Percentiles rank a stretch among this genome's conserved stretches.
phyloP scores from a whole-genome alignment of 73 alveolate genomes.

The Paramecium sexaurelia region DNA sequence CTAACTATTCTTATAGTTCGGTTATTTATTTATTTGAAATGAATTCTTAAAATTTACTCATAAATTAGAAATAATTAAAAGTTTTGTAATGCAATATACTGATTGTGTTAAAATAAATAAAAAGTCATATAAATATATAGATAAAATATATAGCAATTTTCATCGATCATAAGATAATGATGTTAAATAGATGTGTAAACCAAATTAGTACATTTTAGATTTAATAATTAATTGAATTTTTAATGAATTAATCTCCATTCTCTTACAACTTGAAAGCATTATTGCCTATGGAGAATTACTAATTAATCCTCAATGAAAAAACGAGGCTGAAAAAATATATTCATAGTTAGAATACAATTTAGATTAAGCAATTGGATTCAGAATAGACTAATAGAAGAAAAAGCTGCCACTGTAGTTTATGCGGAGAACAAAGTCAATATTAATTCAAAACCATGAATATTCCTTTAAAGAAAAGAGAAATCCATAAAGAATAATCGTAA shows the following conservation, averaged over 20 bases:
- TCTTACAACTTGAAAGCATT: slow-evolving; percentile 2
- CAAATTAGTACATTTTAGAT: not conserved
- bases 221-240: not conserved
- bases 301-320: not conserved
- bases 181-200: not conserved
- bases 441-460: not conserved
- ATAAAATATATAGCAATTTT: too few species aligned
- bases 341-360: not conserved
- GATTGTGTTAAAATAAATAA: not conserved
- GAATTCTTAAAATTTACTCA: not conserved
- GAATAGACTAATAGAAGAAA: not conserved
- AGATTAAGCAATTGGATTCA: not conserved
- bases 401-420: not conserved
- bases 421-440: not conserved
- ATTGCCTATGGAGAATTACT: not conserved
- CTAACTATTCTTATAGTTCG: not conserved
- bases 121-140: too few species aligned
- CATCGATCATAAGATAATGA: too few species aligned
- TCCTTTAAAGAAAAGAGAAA: not conserved
- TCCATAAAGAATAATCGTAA: not conserved
- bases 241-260: not conserved
- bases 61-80: not conserved
- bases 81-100: not conserved
- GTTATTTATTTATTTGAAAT: not conserved
- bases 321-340: not conserved